phyloP scores from a whole-genome alignment of 305 asterid genomes.

The Euphrasia arctica region DNA sequence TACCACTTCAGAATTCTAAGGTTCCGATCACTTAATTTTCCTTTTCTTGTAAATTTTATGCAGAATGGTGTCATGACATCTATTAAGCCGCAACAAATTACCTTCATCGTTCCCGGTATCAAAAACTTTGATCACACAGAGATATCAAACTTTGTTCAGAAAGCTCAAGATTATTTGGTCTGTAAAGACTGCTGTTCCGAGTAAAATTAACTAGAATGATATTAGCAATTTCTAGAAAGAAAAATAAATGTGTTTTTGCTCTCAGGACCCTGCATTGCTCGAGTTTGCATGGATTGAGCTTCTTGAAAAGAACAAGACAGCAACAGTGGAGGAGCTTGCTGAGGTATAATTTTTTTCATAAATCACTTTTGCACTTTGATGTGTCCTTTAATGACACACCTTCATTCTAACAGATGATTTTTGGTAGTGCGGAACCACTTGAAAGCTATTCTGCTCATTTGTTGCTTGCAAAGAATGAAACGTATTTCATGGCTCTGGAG shows the following conservation, averaged over 20 bases:
- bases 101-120: constrained; percentile 85
- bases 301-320: constrained; percentile 67
- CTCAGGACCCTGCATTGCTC: constrained; percentile 79
- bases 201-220: constrained; percentile 21
- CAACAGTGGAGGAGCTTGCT: constrained; percentile 77
- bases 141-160: constrained; percentile 64
- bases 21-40: constrained; percentile 19
- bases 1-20: constrained; percentile 22
- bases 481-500: constrained; percentile 68
- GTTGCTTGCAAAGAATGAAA: constrained; percentile 70
- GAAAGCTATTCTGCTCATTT: constrained; percentile 90
- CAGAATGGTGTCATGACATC: constrained; percentile 83
- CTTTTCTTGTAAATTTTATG: constrained; percentile 22
- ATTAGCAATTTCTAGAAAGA: constrained; percentile 11
- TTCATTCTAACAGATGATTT: constrained; percentile 76
- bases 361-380: constrained; percentile 23
- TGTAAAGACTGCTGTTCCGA: constrained; percentile 31
- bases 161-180: constrained; percentile 78
- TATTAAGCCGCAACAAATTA: constrained; percentile 88
- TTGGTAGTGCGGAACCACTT: constrained; percentile 91
- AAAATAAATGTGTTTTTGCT: constrained; percentile 27
- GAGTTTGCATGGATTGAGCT: constrained; percentile 98
- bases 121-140: constrained; percentile 66
- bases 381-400: constrained; percentile 47
- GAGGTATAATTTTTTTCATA: constrained; percentile 55